These are phyloP conservation scores for Mortierella sp. DNA, from an alignment of 371 early-diverging fungal genomes.

Conservation along the genomic window DNA sequence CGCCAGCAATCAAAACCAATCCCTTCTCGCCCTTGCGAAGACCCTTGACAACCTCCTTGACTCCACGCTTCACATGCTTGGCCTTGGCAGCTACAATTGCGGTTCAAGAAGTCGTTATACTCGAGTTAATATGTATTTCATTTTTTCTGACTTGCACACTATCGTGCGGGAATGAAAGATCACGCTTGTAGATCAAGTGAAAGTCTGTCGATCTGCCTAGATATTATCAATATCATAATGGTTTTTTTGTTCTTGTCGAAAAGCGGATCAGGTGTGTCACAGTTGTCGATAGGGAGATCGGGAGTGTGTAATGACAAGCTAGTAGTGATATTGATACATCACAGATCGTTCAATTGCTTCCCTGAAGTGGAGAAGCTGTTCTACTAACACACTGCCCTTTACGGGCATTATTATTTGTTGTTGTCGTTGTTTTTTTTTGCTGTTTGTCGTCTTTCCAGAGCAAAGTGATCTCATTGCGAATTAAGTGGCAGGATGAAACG, in stretches of 20 bases:
- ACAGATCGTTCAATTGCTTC: neutral
- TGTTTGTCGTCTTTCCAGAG: neutral
- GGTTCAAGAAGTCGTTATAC: neutral
- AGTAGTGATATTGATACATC: neutral
- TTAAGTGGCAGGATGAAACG: neutral
- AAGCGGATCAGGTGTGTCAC: neutral
- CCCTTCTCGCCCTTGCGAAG: slow-evolving; percentile 96
- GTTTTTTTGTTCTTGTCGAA: neutral
- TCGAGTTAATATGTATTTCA: neutral
- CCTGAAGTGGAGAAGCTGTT: neutral
- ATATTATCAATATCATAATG: neutral
- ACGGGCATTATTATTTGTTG: neutral
- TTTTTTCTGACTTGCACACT: neutral
- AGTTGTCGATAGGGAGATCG: neutral
- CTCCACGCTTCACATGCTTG: slow-evolving; percentile 94
- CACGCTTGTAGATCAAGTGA: neutral
- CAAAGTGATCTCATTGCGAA: neutral
- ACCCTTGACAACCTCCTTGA: slow-evolving; percentile 97
- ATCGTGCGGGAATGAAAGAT: neutral
- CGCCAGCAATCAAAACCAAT: slow-evolving; percentile 95
- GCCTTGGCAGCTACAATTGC: slow-evolving; percentile 84
- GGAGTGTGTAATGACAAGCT: neutral
- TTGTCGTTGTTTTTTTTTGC: neutral
- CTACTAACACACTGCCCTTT: too few species aligned
- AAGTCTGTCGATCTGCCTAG: neutral